Evolutionary conservation across 495 filamentous ascomycete genomes (phyloP).

Genomic region (Hypoxylon intermedium): DNA sequence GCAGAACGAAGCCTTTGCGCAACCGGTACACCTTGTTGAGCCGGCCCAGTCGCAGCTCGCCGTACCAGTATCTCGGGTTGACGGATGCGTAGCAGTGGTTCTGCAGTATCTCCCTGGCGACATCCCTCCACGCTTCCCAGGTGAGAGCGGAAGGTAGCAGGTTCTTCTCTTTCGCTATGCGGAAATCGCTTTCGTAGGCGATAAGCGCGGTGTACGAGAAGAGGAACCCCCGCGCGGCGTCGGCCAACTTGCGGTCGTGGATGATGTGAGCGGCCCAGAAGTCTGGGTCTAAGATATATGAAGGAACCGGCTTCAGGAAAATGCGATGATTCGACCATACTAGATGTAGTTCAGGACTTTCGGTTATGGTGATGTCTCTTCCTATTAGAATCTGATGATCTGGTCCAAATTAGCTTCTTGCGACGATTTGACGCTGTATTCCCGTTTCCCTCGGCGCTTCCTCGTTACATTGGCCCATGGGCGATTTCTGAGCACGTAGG

Average conservation of each 20-base stretch:
- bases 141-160: conserved; percentile 46
- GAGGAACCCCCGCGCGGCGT: conserved; percentile 52
- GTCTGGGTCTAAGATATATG: conserved; percentile 47
- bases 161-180: conserved; percentile 45
- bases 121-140: conserved; percentile 41
- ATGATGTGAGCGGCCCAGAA: conserved; percentile 50
- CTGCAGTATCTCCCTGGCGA: conserved; percentile 34
- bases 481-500: neutral
- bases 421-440: neutral
- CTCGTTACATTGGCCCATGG: neutral
- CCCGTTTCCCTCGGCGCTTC: neutral
- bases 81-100: conserved; percentile 37
- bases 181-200: conserved; percentile 54
- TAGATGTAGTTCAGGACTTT: conserved; percentile 52
- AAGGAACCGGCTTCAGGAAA: conserved; percentile 56
- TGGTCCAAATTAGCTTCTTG: conserved; percentile 14
- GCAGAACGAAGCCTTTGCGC: conserved; percentile 30
- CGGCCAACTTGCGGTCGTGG: conserved; percentile 22
- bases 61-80: conserved; percentile 53
- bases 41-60: conserved; percentile 54
- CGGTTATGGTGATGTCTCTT: conserved; percentile 52
- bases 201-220: conserved; percentile 55
- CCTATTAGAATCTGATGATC: conserved; percentile 53
- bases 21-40: conserved; percentile 47
- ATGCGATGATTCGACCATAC: conserved; percentile 51